Conservation (phyloP, 495 filamentous ascomycete species). For the Penicilliopsis zonata region DNA sequence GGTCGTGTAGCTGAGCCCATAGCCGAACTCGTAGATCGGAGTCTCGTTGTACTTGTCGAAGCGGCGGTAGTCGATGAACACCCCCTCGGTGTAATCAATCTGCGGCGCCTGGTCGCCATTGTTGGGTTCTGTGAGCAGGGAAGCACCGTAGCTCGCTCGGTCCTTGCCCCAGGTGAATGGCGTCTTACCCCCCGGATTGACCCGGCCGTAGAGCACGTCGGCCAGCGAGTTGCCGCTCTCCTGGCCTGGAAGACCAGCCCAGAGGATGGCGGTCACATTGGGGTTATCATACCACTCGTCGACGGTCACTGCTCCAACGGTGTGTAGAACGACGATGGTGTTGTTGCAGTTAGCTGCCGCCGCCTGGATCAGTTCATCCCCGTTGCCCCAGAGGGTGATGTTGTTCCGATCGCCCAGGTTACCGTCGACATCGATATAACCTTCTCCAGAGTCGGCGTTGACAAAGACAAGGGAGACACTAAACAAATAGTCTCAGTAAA, state of each 20-base stretch:
- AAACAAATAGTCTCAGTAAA: not conserved
- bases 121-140: conserved; percentile 66
- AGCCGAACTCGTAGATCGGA: conserved; percentile 87
- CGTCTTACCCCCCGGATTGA: conserved; percentile 75
- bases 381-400: conserved; percentile 77
- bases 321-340: conserved; percentile 88
- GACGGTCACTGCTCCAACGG: conserved; percentile 67
- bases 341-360: conserved; percentile 73
- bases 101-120: conserved; percentile 62
- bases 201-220: conserved; percentile 81
- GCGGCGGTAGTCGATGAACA: conserved; percentile 88
- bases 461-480: conserved; percentile 75
- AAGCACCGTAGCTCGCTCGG: conserved; percentile 60
- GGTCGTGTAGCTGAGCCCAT: conserved; percentile 79
- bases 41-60: conserved; percentile 66
- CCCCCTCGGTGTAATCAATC: conserved; percentile 69
- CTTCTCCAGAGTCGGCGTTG: conserved; percentile 80
- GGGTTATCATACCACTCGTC: conserved; percentile 66
- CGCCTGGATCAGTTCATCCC: conserved; percentile 65
- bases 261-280: conserved; percentile 91
- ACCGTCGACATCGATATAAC: conserved; percentile 69
- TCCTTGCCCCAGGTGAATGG: conserved; percentile 81
- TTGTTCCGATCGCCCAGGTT: conserved; percentile 90
- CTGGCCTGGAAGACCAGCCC: conserved; percentile 87
- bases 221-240: conserved; percentile 84